Base-by-base conservation (phyloP, 306 rosid genomes). In the Urtica urens region DNA sequence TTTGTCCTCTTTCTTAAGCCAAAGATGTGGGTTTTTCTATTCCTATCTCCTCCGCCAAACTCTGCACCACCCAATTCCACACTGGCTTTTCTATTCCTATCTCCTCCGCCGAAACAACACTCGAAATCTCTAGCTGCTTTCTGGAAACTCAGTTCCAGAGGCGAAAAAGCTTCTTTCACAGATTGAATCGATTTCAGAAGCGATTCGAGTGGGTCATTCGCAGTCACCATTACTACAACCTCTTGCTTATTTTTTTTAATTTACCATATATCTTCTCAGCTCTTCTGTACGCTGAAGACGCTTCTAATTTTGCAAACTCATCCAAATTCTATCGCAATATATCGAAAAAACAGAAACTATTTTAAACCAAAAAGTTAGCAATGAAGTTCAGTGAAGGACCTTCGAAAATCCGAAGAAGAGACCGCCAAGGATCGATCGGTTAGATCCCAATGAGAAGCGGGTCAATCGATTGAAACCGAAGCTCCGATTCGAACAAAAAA, bases 81-180 rank as follows among this genome's bases (percentile, higher is more conserved):
- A 46, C 70, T 64, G 49, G 67, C 50, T 4, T 38, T 60, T 45
- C 53, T 77, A 47, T 71, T 82, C 72, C 25, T 43, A 8, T 79
- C 79, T 6, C 60, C 41, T 46, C 78, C 85, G 10, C 73, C 67
- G 66, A 79, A 80, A 55, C 96, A 72, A 55, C 73, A 75, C 58
- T 92, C 99, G n/a, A 92, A 71, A 76, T 92, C 99, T 46, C 70
- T 82, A 8, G 93, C 86, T 25, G 85, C 96, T 60, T 77, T 92
- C 13, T 81, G 78, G 53, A 86, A 28, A 43, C 93, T 71, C 69
- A 76, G 65, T 68, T 86, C 94, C 5, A 92, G 67, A 16, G 99
- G 99, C 14, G 71, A 75, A 17, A 92, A 35, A 51, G 71, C 82
- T 39, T 85, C 96, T 67, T 85, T 85, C 33, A 85, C 69, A 38